Evolutionary conservation across 495 filamentous ascomycete species (phyloP).

Genomic region (Penicillium malachiteum): DNA sequence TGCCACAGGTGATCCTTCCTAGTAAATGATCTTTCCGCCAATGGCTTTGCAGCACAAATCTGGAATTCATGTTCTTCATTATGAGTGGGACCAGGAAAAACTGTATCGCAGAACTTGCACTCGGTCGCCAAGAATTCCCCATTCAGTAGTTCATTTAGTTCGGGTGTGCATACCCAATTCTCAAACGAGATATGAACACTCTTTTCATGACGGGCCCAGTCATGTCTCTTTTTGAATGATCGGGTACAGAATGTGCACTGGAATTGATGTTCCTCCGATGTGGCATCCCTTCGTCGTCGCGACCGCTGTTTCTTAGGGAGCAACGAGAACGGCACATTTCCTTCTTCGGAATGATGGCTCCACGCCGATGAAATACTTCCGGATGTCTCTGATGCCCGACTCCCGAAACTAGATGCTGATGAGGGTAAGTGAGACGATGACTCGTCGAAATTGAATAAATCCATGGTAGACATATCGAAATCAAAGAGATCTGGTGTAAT

Average conservation of each 20-base stretch:
- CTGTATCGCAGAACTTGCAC: slow-evolving; percentile 67
- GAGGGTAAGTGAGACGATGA: slow-evolving; percentile 28
- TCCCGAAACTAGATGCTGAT: slow-evolving; percentile 32
- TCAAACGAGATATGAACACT: slow-evolving; percentile 75
- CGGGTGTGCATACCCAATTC: slow-evolving; percentile 68
- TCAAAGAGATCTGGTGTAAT: slow-evolving; percentile 48
- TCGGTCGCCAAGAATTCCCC: slow-evolving; percentile 28
- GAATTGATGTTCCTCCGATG: slow-evolving; percentile 52
- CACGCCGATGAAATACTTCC: slow-evolving; percentile 37
- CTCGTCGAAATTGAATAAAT: slow-evolving; percentile 26
- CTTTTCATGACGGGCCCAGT: slow-evolving; percentile 84
- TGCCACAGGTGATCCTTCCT: slow-evolving; percentile 83
- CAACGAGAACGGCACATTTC: slow-evolving; percentile 22
- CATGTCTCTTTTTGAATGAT: slow-evolving; percentile 78
- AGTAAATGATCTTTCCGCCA: slow-evolving; percentile 70
- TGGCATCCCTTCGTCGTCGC: slow-evolving; percentile 43
- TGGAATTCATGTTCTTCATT: slow-evolving; percentile 70
- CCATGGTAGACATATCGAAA: slow-evolving; percentile 23
- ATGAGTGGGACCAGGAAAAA: slow-evolving; percentile 59
- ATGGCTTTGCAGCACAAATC: slow-evolving; percentile 63
- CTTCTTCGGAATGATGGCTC: slow-evolving; percentile 49
- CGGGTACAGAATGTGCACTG: slow-evolving; percentile 85
- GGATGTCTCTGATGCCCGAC: slow-evolving; percentile 33
- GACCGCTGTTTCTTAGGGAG: slow-evolving; percentile 9
- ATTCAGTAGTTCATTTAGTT: slow-evolving; percentile 7